Evolutionary conservation across 2,329 filamentous ascomycete genomes (phyloP).

Genomic region (Cladosporium halotolerans): DNA sequence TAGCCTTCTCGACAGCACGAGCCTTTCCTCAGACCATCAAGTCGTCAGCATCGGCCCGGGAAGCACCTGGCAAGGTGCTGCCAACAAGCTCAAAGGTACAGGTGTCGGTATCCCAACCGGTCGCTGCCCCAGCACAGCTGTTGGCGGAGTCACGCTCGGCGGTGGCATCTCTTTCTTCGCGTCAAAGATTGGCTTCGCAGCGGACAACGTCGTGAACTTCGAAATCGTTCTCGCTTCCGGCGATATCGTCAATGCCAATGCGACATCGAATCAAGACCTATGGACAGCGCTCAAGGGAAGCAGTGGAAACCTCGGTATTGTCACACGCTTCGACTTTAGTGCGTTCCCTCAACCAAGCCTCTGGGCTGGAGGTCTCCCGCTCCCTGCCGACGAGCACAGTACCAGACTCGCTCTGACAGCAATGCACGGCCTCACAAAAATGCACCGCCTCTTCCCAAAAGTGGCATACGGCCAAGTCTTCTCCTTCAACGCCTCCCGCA

Average conservation of each 20-base stretch:
- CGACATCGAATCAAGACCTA: slow-evolving; percentile 19
- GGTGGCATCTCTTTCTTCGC: slow-evolving; percentile 29
- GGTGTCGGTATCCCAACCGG: slow-evolving; percentile 40
- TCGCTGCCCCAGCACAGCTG: slow-evolving; percentile 32
- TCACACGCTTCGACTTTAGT: slow-evolving; percentile 21
- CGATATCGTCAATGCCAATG: slow-evolving; percentile 19
- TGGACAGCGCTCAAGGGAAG: slow-evolving; percentile 23
- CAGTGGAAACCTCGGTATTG: slow-evolving; percentile 26
- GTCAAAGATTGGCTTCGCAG: slow-evolving; percentile 22
- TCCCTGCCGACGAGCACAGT: slow-evolving; percentile 2
- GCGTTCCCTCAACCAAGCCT: not conserved
- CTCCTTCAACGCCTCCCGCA: slow-evolving; percentile 5
- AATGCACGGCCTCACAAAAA: not conserved
- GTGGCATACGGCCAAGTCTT: slow-evolving; percentile 6
- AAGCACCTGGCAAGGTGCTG: slow-evolving; percentile 41
- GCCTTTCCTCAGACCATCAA: slow-evolving; percentile 28
- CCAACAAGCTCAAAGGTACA: slow-evolving; percentile 34
- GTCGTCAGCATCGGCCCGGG: slow-evolving; percentile 42
- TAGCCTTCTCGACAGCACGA: slow-evolving; percentile 33
- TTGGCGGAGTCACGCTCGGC: slow-evolving; percentile 25
- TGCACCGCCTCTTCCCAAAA: slow-evolving; percentile 4
- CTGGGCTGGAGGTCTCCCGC: not conserved
- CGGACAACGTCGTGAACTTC: slow-evolving; percentile 26
- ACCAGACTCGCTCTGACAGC: not conserved
- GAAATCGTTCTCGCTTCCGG: slow-evolving; percentile 23